A percentile compares a stretch with the other conserved stretches of the same genome.
Conservation (phyloP, 2,329 filamentous ascomycete species). For the Zymoseptoria passerinii region DNA sequence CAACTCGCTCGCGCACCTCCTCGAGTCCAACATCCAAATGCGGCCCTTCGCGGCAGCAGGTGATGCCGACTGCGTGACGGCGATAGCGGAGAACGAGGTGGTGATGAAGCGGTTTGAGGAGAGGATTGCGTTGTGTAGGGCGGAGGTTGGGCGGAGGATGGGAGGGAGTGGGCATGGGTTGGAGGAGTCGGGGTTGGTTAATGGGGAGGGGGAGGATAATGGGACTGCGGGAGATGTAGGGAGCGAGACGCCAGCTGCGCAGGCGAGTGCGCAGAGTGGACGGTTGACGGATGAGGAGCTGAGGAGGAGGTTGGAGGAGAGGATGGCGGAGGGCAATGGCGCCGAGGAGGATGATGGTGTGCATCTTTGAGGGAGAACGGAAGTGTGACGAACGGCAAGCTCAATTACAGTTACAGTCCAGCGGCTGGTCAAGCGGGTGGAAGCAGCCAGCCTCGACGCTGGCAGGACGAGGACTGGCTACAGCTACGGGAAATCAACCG, state of each 20-base stretch:
- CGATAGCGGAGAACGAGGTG: constrained; percentile 61
- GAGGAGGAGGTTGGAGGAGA: constrained; percentile 47
- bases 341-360: constrained; percentile 47
- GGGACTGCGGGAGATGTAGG: constrained; percentile 12
- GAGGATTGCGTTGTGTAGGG: constrained; percentile 54
- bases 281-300: constrained; percentile 53
- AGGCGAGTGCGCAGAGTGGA: constrained; percentile 31
- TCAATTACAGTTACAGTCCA: not conserved
- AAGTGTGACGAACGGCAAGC: not conserved
- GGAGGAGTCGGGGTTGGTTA: constrained; percentile 14
- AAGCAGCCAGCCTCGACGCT: not conserved
- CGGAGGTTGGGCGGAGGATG: constrained; percentile 54
- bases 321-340: constrained; percentile 43
- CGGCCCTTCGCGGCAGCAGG: constrained; percentile 57
- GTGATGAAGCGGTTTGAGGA: constrained; percentile 62
- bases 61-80: constrained; percentile 63
- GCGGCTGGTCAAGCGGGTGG: not conserved
- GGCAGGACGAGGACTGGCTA: not conserved
- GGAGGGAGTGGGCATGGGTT: constrained; percentile 44
- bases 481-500: not conserved
- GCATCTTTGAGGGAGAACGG: constrained; percentile 44
- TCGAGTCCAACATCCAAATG: constrained; percentile 65
- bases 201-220: constrained; percentile 16
- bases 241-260: constrained; percentile 4
- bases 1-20: constrained; percentile 66